A percentile compares a stretch with the other conserved stretches of the same genome.
phyloP scores from a whole-genome alignment of 1,139 yeast genomes.

The Saccharomyces hybrid region DNA sequence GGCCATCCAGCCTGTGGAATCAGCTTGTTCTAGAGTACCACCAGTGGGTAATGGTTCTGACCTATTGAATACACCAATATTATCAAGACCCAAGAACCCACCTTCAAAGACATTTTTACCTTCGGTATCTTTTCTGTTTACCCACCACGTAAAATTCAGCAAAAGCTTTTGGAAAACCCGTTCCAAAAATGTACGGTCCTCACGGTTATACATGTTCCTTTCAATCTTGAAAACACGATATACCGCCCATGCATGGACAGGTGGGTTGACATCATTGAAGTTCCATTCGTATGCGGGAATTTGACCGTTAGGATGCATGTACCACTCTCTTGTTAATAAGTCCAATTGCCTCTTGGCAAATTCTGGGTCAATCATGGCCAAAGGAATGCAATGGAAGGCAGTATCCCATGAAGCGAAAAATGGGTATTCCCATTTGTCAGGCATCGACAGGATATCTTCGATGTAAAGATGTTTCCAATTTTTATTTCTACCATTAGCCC shows the following conservation, averaged over 20 bases:
- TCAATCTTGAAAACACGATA: constrained; percentile 87
- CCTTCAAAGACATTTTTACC: constrained; percentile 94
- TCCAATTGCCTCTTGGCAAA: constrained; percentile 90
- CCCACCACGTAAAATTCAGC: constrained; percentile 97
- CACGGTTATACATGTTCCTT: constrained; percentile 75
- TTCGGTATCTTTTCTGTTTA: constrained; percentile 79
- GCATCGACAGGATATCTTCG: constrained; percentile 83
- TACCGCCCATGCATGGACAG: constrained; percentile 97
- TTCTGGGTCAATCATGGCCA: constrained; percentile 92
- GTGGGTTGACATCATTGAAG: constrained; percentile 92
- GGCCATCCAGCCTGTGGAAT: constrained; percentile 98
- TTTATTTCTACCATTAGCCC: constrained; percentile 78
- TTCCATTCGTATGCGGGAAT: constrained; percentile 98
- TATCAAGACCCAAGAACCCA: constrained; percentile 89
- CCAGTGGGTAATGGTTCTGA: constrained; percentile 95
- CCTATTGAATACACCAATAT: constrained; percentile 89
- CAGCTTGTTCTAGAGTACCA: constrained; percentile 88
- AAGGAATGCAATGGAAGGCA: constrained; percentile 91
- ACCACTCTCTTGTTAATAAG: constrained; percentile 89
- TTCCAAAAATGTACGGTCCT: constrained; percentile 81
- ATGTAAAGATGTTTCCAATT: constrained; percentile 89
- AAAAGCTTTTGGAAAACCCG: constrained; percentile 85
- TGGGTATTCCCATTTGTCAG: constrained; percentile 97
- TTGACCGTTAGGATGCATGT: constrained; percentile 98
- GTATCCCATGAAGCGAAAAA: constrained; percentile 98